Evolutionary conservation across 73 alveolate species (phyloP).

Genomic region (Symbiodinium natans): DNA sequence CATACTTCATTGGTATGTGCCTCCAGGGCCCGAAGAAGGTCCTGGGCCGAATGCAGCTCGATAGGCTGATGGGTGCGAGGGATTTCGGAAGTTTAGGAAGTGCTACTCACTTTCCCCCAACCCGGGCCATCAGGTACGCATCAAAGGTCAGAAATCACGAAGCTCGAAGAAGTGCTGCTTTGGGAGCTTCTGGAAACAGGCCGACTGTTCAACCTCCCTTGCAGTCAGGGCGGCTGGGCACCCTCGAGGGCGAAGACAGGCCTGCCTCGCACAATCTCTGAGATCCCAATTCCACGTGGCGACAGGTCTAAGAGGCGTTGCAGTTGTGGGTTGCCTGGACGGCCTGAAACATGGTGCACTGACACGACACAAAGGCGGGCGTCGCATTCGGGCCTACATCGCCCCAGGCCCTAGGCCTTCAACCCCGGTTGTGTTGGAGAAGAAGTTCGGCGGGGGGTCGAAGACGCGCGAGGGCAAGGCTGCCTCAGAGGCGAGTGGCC

Average conservation of each 20-base stretch:
- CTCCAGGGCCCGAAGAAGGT: slow-evolving; percentile 9
- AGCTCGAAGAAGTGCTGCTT: too few species aligned
- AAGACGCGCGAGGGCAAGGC: slow-evolving; percentile 7
- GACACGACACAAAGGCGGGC: background rate
- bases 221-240: background rate
- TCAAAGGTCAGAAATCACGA: too few species aligned
- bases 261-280: background rate
- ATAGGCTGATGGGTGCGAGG: too few species aligned
- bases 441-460: slow-evolving; percentile 36
- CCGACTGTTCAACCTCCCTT: background rate
- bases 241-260: background rate
- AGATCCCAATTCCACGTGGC: too few species aligned
- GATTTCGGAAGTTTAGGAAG: background rate
- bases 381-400: too few species aligned
- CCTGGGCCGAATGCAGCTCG: background rate
- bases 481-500: background rate
- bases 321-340: background rate
- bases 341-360: background rate
- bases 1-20: background rate
- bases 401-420: too few species aligned
- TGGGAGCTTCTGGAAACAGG: too few species aligned
- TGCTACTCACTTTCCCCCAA: too few species aligned
- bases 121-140: too few species aligned
- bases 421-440: slow-evolving; percentile 18
- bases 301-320: background rate